phyloP scores from a whole-genome alignment of 129 eudicot genomes.

The Tagetes patula region DNA sequence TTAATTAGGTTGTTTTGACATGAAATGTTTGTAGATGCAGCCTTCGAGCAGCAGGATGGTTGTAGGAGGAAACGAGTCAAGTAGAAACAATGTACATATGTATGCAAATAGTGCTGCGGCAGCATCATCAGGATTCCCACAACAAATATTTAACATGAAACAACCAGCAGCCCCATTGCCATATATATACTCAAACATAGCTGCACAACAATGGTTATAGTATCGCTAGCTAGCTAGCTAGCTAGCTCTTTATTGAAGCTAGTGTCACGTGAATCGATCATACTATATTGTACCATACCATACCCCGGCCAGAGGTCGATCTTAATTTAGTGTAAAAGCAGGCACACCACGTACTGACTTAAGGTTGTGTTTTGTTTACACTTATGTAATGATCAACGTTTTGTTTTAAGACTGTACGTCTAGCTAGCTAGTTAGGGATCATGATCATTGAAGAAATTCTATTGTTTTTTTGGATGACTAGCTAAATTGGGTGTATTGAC shows the following conservation, averaged over 20 bases:
- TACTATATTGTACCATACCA: neutral
- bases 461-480: too few relatives aligned
- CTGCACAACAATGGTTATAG: constrained; percentile 54
- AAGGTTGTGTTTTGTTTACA: constrained; percentile 17
- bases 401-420: constrained; percentile 20
- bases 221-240: constrained; percentile 29
- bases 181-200: constrained; percentile 53
- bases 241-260: constrained; percentile 34
- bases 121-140: constrained; percentile 99
- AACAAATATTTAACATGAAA: constrained; percentile 40
- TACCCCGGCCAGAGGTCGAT: neutral
- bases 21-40: constrained; percentile 35
- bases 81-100: constrained; percentile 30
- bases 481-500: too few relatives aligned
- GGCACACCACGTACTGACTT: neutral
- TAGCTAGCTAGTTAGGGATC: constrained; percentile 28
- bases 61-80: constrained; percentile 31
- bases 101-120: constrained; percentile 85
- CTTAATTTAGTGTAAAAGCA: too few relatives aligned
- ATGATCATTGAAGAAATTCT: constrained; percentile 12
- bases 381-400: constrained; percentile 21
- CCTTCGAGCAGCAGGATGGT: constrained; percentile 45
- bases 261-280: constrained; percentile 6
- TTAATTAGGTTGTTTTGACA: neutral
- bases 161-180: constrained; percentile 40